Percentiles rank a stretch among this genome's conserved stretches.
Conservation (phyloP, 352 stramenopile species). For the Pilasporangium apinafurcum region DNA sequence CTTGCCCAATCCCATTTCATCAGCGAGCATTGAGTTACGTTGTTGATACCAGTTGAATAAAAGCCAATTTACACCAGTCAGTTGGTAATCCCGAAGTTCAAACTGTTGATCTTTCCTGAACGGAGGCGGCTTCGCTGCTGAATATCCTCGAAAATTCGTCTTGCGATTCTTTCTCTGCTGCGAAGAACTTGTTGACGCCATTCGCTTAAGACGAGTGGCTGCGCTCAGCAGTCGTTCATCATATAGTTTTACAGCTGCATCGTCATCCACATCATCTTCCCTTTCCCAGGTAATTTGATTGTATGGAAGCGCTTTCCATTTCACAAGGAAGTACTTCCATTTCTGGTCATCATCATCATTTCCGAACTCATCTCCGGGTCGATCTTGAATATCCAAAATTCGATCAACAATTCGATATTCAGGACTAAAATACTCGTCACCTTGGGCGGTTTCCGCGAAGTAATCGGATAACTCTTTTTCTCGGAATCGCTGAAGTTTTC, state of each 20-base stretch:
- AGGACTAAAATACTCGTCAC: conserved; percentile 89
- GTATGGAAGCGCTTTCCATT: conserved; percentile 98
- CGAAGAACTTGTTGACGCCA: conserved; percentile 14
- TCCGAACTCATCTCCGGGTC: conserved; percentile 59
- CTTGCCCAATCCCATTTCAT: conserved; percentile 98
- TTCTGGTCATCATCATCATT: conserved; percentile 45
- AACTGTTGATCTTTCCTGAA: conserved; percentile 56
- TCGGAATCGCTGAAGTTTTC: conserved; percentile 83
- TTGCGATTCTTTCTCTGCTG: conserved; percentile 37
- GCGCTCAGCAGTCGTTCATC: conserved; percentile 51
- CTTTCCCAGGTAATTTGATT: conserved; percentile 98
- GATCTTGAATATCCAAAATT: conserved; percentile 83
- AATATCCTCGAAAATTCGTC: conserved; percentile 72
- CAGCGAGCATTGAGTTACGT: conserved; percentile 97
- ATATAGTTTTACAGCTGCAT: conserved; percentile 79
- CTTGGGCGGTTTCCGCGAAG: conserved; percentile 39
- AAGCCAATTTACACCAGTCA: conserved; percentile 99
- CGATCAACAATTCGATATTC: conserved; percentile 87
- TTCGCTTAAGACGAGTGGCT: conserved; percentile 42
- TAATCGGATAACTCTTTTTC: conserved; percentile 61
- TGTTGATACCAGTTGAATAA: conserved; percentile 98
- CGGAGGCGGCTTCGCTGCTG: conserved; percentile 37
- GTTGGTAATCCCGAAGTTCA: conserved; percentile 97
- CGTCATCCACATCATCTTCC: conserved; percentile 92
- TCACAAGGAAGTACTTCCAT: conserved; percentile 96